Conservation (phyloP, 257 asterid species). For the Nicotiana otophora region DNA sequence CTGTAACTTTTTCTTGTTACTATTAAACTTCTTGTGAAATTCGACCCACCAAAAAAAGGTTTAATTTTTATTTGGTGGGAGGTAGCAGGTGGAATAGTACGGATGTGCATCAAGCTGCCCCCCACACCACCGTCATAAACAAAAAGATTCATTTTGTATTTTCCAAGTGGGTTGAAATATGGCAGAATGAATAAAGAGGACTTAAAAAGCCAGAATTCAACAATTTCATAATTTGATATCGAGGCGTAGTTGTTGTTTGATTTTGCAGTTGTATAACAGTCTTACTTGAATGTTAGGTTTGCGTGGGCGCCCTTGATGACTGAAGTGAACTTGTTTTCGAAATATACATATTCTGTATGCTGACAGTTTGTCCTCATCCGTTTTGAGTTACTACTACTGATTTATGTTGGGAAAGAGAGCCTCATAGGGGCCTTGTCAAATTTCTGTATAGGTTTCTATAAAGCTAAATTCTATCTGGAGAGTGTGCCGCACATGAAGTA, state of each 20-base stretch:
- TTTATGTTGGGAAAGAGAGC: not conserved
- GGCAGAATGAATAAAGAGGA: not conserved
- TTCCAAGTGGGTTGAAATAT: not conserved
- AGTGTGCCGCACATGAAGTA: not conserved
- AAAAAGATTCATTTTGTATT: too few relatives aligned
- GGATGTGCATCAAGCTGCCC: too few relatives aligned
- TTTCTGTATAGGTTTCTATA: not conserved
- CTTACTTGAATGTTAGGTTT: not conserved
- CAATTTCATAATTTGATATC: not conserved
- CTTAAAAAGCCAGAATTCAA: not conserved
- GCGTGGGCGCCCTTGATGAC: not conserved
- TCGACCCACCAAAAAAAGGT: not conserved
- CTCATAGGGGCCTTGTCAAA: not conserved
- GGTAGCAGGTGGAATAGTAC: too few relatives aligned
- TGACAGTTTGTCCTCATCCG: not conserved
- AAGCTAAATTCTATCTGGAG: not conserved
- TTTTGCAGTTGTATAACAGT: not conserved
- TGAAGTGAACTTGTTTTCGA: not conserved
- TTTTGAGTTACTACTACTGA: not conserved
- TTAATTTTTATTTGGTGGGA: not conserved
- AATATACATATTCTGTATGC: not conserved
- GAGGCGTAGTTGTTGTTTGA: not conserved
- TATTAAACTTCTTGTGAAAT: not conserved
- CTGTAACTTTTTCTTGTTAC: not conserved
- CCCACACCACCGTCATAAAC: too few relatives aligned